Evolutionary conservation across 306 rosid genomes (phyloP).

Genomic region (Citrullus colocynthis): DNA sequence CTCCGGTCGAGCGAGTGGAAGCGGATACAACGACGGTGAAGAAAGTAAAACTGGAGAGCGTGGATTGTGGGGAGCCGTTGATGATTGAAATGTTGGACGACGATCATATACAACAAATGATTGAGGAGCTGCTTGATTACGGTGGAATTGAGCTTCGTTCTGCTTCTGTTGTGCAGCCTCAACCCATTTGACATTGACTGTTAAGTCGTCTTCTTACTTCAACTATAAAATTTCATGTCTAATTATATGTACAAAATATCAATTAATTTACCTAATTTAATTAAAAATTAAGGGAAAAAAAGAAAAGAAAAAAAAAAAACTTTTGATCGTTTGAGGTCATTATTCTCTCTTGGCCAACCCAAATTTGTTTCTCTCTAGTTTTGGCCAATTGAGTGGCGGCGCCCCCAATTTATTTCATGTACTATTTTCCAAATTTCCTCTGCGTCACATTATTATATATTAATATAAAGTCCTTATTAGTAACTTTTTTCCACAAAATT

Average conservation of each 20-base stretch:
- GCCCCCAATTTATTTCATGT: background rate
- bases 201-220: background rate
- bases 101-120: slow-evolving; percentile 86
- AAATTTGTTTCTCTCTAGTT: background rate
- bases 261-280: background rate
- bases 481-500: background rate
- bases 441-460: background rate
- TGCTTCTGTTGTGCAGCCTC: slow-evolving; percentile 24
- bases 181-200: slow-evolving; percentile 2
- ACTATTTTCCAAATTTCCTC: background rate
- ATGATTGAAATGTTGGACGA: slow-evolving; percentile 55
- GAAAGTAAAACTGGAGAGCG: slow-evolving; percentile 42
- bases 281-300: background rate
- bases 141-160: slow-evolving; percentile 64
- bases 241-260: slow-evolving; percentile 1
- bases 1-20: background rate
- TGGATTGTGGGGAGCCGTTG: slow-evolving; percentile 13
- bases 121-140: slow-evolving; percentile 66
- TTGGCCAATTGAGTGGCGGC: slow-evolving; percentile 2
- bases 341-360: background rate
- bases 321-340: background rate
- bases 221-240: background rate
- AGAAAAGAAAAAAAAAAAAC: background rate
- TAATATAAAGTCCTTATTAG: background rate
- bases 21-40: background rate